phyloP scores from a whole-genome alignment of 768 basidiomycete species.

The Pholiota microspora region DNA sequence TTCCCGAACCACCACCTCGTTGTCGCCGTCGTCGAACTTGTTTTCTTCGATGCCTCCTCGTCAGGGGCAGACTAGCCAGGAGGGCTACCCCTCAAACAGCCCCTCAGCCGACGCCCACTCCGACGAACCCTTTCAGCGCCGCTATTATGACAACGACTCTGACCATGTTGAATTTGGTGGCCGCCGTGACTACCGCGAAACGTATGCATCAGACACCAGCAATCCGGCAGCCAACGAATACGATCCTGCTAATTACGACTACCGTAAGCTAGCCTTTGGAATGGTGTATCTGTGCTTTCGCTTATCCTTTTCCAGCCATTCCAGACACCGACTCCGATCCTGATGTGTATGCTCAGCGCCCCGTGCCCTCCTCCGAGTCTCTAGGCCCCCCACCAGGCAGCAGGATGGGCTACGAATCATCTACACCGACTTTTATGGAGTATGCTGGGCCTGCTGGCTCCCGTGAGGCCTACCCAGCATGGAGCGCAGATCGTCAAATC shows the following conservation, averaged over 20 bases:
- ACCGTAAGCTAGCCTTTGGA: conserved; percentile 48
- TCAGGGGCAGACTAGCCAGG: conserved; percentile 54
- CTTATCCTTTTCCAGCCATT: conserved; percentile 44
- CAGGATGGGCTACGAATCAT: conserved; percentile 61
- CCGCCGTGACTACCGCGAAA: conserved; percentile 53
- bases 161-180: conserved; percentile 66
- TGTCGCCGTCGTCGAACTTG: conserved; percentile 17
- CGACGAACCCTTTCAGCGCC: conserved; percentile 61
- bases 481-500: conserved; percentile 88
- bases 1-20: conserved; percentile 19
- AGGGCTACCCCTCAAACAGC: conserved; percentile 63
- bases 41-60: conserved; percentile 47
- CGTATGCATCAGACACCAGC: conserved; percentile 69
- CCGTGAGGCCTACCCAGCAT: conserved; percentile 91
- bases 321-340: conserved; percentile 86
- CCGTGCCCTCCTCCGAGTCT: conserved; percentile 75
- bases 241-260: conserved; percentile 68
- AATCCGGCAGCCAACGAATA: conserved; percentile 66
- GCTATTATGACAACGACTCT: conserved; percentile 76
- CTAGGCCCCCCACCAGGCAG: conserved; percentile 49
- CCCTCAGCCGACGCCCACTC: conserved; percentile 60
- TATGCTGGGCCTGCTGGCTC: conserved; percentile 51
- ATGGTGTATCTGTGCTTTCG: conserved; percentile 17
- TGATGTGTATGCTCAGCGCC: conserved; percentile 68
- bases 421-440: conserved; percentile 73